phyloP scores from a whole-genome alignment of 1,284 basidiomycete genomes.

The Ganoderma boninense region DNA sequence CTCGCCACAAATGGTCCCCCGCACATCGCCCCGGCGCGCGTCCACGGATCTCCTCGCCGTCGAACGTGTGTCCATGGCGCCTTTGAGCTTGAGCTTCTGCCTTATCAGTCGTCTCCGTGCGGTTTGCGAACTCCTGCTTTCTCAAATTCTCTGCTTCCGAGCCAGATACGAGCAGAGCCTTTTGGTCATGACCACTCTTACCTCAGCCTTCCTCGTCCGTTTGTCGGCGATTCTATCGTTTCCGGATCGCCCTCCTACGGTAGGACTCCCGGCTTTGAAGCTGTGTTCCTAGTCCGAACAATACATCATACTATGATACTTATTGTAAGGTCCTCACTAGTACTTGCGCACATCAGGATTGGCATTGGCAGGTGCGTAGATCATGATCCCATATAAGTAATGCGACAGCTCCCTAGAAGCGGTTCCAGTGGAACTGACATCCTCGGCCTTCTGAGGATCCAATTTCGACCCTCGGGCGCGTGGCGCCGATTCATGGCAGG shows the following conservation, averaged over 20 bases:
- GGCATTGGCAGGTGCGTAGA: not conserved
- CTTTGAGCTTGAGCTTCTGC: not conserved
- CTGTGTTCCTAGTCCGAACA: too few species aligned
- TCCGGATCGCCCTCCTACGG: not conserved
- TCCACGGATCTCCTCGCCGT: conserved; percentile 22
- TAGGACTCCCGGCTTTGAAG: not conserved
- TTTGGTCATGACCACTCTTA: not conserved
- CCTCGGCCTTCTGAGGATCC: too few species aligned
- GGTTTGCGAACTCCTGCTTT: conserved; percentile 1
- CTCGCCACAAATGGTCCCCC: conserved; percentile 16
- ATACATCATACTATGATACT: too few species aligned
- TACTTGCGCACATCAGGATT: not conserved
- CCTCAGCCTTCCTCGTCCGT: not conserved
- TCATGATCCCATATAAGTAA: not conserved
- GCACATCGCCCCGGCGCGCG: conserved; percentile 18
- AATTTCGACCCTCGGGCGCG: too few species aligned
- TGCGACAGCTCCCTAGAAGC: too few species aligned
- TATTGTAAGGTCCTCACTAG: too few species aligned
- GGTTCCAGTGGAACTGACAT: too few species aligned
- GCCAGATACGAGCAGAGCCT: not conserved
- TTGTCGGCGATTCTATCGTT: not conserved
- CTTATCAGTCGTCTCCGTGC: conserved; percentile 6
- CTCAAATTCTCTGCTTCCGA: not conserved
- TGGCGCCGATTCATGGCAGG: too few species aligned
- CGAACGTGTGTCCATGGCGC: conserved; percentile 23